Evolutionary conservation across 345 rosid genomes (phyloP), one percentile per base, ranked within the genome.

Genomic region (Limnanthes douglasii): DNA sequence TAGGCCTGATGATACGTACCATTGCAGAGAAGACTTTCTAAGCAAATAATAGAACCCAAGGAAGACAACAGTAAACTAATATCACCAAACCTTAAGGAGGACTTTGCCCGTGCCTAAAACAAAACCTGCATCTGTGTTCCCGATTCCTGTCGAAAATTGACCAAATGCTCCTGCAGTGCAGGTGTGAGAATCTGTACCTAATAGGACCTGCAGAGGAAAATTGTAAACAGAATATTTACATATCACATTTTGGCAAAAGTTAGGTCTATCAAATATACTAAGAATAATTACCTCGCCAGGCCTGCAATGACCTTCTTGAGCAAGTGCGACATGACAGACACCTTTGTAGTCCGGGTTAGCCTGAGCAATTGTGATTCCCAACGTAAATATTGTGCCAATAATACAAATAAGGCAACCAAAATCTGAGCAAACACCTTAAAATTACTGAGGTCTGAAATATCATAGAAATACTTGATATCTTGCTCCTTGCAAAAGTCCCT

Each of bases 81-180:
- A n/a, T n/a, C n/a, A n/a, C n/a, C 53, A 50, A 58, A 84, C 98
- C 96, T 84, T 84, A 37, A 90, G 94, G 60, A 90, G 64, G 49
- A 75, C 56, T 65, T 90, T 90, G 50, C 98, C 98, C 27, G 98
- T 46, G 34, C 98, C 96, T 51, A 84, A 51, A 32, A 80, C 78
- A 62, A 90, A 90, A 18, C 98, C 96, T 12, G 96, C 98, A 65
- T 90, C 98, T 4, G 96, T 90, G 65, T 77, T 90, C 40, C 98
- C 98, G 59, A 90, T 80, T 57, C 98, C 98, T 37, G 96, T 77
- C 20, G 98, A 95, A 70, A 90, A 90, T 46, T 84, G 94, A 26
- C 98, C 96, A 48, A 90, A 90, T 38, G 98, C 96, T 61, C 93
- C 98, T 25, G 94, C 94, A 37, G 95, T 90, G 46, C 98, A 90